Evolutionary conservation across 139 green algal species (phyloP), one percentile per base, ranked within the genome.

Genomic region (Pseudopediastrum boryanum): DNA sequence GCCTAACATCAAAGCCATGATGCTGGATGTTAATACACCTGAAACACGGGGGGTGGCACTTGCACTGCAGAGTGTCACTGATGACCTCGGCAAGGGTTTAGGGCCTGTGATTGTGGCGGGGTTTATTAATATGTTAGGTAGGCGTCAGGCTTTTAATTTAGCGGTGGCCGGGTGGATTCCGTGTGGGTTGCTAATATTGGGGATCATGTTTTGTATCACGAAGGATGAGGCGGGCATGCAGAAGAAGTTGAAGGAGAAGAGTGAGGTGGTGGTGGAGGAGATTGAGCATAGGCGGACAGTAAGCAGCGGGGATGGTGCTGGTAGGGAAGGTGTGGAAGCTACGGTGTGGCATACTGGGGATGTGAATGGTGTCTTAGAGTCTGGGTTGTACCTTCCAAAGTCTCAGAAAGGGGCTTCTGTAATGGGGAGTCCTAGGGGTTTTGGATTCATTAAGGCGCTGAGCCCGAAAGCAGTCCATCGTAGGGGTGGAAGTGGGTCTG

Each of bases 11-110:
- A 71, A 84, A 39, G 88, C 92, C 19, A 87, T 94, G 68, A 85
- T 97, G 67, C 72, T 96, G 35, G 95, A 96, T 58, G 89, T 94
- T 13, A 96, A 96, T 83, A 56, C 62, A n/a, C 93, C 93, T 2
- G 91, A 96, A 78, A 88, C 81, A 10, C 81, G 93, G 0, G 93
- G 93, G 8, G 81, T 95, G 12, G 89, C 93, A 12, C 83, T 96
- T 25, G 93, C 92, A 33, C 50, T 92, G 31, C 90, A 96, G 79
- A 88, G 87, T 4, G 89, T 91, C 51, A 88, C 92, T 36, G 93
- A 97, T 68, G 93, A 97, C 77, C 62, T 96, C 10, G 93, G 93
- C 33, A 93, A 92, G 71, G 88, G 90, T 1, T 54, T 93, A 41
- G 93, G 93, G 2, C 93, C 92, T 4, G 81, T 86, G 23, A 51